These are phyloP conservation scores for Hypsizygus marmoreus DNA, from an alignment of 768 basidiomycete genomes.

Conservation along the genomic window DNA sequence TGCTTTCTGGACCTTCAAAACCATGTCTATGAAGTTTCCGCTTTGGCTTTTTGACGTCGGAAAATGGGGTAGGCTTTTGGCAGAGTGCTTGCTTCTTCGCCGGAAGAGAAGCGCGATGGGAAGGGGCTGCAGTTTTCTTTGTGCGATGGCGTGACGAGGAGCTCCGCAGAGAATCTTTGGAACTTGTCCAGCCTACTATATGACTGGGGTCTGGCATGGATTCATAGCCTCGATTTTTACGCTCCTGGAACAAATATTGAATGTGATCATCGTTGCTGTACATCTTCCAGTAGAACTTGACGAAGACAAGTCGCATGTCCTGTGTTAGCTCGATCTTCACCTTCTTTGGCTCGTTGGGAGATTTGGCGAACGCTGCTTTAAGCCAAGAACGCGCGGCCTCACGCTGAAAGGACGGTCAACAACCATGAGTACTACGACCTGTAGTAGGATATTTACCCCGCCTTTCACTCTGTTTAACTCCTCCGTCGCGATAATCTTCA, in stretches of 20 bases:
- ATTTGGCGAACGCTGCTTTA: constrained; percentile 11
- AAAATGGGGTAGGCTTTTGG: neutral
- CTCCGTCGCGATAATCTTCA: constrained; percentile 4
- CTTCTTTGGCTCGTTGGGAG: neutral
- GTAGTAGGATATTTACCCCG: neutral
- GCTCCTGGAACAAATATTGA: constrained; percentile 15
- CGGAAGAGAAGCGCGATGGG: neutral
- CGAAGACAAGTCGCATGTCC: constrained; percentile 16
- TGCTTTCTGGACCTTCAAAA: neutral
- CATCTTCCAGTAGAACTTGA: constrained; percentile 24
- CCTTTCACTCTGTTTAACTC: neutral
- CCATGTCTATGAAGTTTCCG: neutral
- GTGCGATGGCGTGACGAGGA: neutral
- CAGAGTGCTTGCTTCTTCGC: neutral
- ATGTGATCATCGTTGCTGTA: constrained; percentile 13
- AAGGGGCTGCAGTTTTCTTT: neutral
- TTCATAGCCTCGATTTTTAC: constrained; percentile 14
- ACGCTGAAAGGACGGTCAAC: constrained; percentile 6
- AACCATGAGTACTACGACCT: neutral
- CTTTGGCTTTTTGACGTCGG: neutral
- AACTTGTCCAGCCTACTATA: neutral
- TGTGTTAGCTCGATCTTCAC: constrained; percentile 4
- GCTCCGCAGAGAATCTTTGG: no score
- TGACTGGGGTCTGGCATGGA: constrained; percentile 4
- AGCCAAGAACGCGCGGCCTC: constrained; percentile 15